These are phyloP conservation scores for Microcos paniculata DNA, from an alignment of 345 rosid genomes.

Conservation along the genomic window DNA sequence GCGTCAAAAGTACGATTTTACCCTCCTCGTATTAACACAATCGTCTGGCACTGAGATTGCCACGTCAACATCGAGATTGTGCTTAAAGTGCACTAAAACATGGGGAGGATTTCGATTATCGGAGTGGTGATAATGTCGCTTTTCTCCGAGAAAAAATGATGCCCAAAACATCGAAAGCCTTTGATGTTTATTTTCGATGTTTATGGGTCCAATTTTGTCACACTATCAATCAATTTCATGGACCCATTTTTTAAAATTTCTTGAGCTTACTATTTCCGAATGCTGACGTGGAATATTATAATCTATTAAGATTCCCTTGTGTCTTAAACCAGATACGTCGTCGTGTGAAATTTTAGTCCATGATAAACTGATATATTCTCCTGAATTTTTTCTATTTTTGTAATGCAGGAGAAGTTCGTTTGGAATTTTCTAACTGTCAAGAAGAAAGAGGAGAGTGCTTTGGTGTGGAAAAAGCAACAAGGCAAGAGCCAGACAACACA, in stretches of 20 bases:
- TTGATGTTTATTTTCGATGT: neutral
- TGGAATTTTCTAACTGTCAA: conserved; percentile 9
- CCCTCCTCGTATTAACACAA: neutral
- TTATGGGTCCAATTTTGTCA: neutral
- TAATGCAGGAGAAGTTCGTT: neutral
- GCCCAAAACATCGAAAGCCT: neutral
- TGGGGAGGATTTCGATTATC: neutral
- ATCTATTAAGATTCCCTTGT: neutral
- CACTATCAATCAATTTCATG: neutral
- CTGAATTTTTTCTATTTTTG: no score
- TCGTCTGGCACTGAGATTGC: neutral
- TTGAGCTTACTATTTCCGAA: neutral
- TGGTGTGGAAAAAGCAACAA: conserved; percentile 23
- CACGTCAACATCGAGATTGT: conserved; percentile 22
- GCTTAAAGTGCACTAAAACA: conserved; percentile 24
- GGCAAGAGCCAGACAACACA: conserved; percentile 1
- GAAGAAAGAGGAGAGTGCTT: conserved; percentile 13
- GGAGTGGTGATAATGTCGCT: neutral
- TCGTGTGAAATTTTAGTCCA: neutral
- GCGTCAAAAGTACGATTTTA: conserved; percentile 11
- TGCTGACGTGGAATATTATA: conserved; percentile 3
- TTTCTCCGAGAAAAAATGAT: neutral
- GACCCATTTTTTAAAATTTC: neutral
- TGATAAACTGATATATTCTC: no score
- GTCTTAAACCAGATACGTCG: neutral